A percentile compares a stretch with the other conserved stretches of the same genome.
Conservation (phyloP, 2,329 filamentous ascomycete genomes). For the Hymenoscyphus repandus region DNA sequence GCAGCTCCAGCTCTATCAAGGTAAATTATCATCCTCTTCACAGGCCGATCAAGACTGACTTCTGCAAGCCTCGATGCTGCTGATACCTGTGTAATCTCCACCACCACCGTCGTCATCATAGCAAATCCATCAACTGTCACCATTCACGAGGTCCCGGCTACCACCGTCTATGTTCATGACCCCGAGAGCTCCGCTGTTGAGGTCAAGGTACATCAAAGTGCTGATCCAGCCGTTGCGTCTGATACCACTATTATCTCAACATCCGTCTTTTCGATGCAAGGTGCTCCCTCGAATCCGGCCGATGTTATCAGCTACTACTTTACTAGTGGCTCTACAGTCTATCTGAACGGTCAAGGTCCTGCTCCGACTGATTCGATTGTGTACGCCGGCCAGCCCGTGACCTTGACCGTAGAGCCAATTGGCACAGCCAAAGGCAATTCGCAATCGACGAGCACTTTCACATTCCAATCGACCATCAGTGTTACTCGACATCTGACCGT, state of each 20-base stretch:
- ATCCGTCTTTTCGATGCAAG: neutral
- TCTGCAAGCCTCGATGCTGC: slow-evolving; percentile 4
- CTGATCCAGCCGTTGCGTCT: neutral
- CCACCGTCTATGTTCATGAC: slow-evolving; percentile 11
- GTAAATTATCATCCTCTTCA: slow-evolving; percentile 13
- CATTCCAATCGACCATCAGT: slow-evolving; percentile 8
- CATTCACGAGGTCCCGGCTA: slow-evolving; percentile 9
- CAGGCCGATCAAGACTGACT: slow-evolving; percentile 8
- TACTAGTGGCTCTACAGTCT: slow-evolving; percentile 17
- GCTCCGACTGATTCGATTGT: slow-evolving; percentile 12
- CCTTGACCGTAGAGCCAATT: slow-evolving; percentile 23
- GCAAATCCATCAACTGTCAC: slow-evolving; percentile 14
- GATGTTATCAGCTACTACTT: slow-evolving; percentile 14
- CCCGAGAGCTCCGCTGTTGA: neutral
- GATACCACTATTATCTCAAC: slow-evolving; percentile 6
- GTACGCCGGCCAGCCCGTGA: slow-evolving; percentile 14
- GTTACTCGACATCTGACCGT: slow-evolving; percentile 12
- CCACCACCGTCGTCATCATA: slow-evolving; percentile 20
- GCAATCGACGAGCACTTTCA: slow-evolving; percentile 12
- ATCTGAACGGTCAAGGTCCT: slow-evolving; percentile 22
- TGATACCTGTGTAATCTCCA: slow-evolving; percentile 10
- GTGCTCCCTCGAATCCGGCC: neutral
- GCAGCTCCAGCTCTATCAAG: slow-evolving; percentile 14
- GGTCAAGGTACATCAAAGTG: neutral
- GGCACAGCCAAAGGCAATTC: neutral